These are phyloP conservation scores for Tremellales sp. DNA, from an alignment of 1,284 basidiomycete genomes.

Conservation along the genomic window DNA sequence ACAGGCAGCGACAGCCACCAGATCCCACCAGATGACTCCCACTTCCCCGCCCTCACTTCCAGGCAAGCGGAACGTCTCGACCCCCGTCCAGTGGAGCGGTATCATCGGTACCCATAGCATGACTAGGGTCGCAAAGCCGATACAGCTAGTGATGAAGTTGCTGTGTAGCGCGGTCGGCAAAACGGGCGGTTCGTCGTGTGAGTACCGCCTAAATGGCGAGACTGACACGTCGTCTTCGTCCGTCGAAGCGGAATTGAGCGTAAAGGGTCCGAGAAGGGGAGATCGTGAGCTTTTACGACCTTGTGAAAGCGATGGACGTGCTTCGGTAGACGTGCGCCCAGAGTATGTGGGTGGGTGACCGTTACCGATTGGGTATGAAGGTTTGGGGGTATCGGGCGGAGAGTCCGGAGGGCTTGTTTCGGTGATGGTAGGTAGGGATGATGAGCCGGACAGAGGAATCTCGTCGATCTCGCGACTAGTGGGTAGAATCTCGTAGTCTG, in stretches of 20 bases:
- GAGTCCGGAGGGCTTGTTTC: not conserved
- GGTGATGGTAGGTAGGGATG: constrained; percentile 1
- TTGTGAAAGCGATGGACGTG: too few species aligned
- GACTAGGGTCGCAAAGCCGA: constrained; percentile 41
- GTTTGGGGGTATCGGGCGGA: not conserved
- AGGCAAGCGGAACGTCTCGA: constrained; percentile 39
- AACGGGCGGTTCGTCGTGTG: constrained; percentile 2
- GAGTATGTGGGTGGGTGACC: constrained; percentile 6
- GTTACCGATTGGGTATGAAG: constrained; percentile 5
- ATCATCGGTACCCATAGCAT: constrained; percentile 45
- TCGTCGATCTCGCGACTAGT: not conserved
- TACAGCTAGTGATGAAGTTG: constrained; percentile 46
- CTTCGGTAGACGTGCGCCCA: not conserved
- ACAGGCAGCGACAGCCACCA: constrained; percentile 31
- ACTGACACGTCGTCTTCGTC: not conserved
- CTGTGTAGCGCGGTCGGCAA: constrained; percentile 45
- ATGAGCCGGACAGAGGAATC: not conserved
- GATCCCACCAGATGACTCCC: constrained; percentile 19
- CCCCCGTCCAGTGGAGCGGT: constrained; percentile 32
- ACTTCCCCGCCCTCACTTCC: constrained; percentile 5
- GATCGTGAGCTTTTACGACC: not conserved
- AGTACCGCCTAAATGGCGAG: not conserved
- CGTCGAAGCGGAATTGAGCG: not conserved
- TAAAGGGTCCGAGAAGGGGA: not conserved
- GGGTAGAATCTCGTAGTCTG: constrained; percentile 9